Percentiles rank a stretch among this genome's conserved stretches.
Conservation (phyloP, 1,139 yeast species). For the Saccharomycopsis crataegensis region DNA sequence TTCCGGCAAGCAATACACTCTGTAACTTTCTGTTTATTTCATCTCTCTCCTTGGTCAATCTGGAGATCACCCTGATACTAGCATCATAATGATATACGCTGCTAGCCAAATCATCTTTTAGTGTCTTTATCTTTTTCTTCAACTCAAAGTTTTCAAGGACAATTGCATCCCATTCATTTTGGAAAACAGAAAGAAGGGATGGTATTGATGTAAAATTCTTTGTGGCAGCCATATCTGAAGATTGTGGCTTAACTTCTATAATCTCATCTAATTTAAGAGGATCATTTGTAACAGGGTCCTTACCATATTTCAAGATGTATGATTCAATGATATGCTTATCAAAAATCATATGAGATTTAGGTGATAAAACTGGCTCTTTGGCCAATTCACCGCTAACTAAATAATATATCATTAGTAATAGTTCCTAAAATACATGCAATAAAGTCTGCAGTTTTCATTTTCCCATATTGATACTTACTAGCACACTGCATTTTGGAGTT, state of each 20-base stretch:
- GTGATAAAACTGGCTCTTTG: slow-evolving; percentile 65
- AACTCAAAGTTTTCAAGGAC: slow-evolving; percentile 73
- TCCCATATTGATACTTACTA: background rate
- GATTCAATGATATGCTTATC: slow-evolving; percentile 55
- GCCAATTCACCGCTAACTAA: slow-evolving; percentile 64
- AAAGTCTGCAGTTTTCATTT: background rate
- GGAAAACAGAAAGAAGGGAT: slow-evolving; percentile 62
- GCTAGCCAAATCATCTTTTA: slow-evolving; percentile 67
- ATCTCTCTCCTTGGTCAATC: slow-evolving; percentile 65
- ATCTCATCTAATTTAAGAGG: slow-evolving; percentile 54
- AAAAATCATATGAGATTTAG: slow-evolving; percentile 63
- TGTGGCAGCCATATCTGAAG: slow-evolving; percentile 23
- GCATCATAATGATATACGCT: slow-evolving; percentile 86
- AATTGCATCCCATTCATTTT: slow-evolving; percentile 85
- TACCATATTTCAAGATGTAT: slow-evolving; percentile 57
- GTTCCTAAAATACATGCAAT: background rate
- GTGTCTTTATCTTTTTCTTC: slow-evolving; percentile 59
- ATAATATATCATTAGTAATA: background rate
- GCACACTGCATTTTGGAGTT: background rate
- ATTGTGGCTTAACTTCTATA: slow-evolving; percentile 34
- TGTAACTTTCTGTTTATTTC: slow-evolving; percentile 57
- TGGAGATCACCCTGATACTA: slow-evolving; percentile 78
- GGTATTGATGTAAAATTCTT: slow-evolving; percentile 70
- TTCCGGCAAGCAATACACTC: slow-evolving; percentile 28
- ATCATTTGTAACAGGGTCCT: slow-evolving; percentile 71